A percentile compares a stretch with the other conserved stretches of the same genome.
These are phyloP conservation scores for Sporisorium exsertum DNA, from an alignment of 1,284 basidiomycete genomes.

Conservation along the genomic window DNA sequence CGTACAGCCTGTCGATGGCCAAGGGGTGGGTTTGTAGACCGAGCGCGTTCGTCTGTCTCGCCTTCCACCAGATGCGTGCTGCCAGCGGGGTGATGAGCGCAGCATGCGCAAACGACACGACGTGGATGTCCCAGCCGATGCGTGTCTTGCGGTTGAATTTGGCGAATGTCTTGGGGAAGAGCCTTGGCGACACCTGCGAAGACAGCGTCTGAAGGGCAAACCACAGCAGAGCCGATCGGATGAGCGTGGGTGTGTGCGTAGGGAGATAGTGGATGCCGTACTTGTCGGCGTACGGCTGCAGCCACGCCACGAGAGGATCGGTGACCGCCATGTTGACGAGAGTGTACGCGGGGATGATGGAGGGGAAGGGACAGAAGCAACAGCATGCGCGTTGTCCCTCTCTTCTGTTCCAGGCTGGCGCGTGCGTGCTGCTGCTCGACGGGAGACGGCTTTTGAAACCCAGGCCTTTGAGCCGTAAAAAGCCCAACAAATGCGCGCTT, in stretches of 20 bases:
- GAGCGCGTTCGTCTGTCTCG: slow-evolving; percentile 48
- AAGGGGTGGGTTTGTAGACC: slow-evolving; percentile 38
- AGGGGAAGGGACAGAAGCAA: not conserved
- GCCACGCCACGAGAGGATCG: slow-evolving; percentile 37
- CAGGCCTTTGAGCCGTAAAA: not conserved
- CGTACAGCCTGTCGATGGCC: slow-evolving; percentile 60
- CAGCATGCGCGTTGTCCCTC: not conserved
- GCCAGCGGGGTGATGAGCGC: slow-evolving; percentile 58
- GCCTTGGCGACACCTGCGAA: slow-evolving; percentile 51
- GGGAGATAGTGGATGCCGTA: slow-evolving; percentile 62
- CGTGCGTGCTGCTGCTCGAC: slow-evolving; percentile 3
- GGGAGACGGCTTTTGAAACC: not conserved
- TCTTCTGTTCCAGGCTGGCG: not conserved
- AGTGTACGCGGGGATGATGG: too few species aligned
- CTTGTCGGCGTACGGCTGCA: slow-evolving; percentile 53
- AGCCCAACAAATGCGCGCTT: not conserved
- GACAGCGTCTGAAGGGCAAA: slow-evolving; percentile 65
- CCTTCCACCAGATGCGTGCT: slow-evolving; percentile 53
- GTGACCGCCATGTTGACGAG: slow-evolving; percentile 15
- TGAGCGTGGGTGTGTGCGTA: slow-evolving; percentile 57
- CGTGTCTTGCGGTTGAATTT: slow-evolving; percentile 58
- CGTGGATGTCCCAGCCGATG: slow-evolving; percentile 69
- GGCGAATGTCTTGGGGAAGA: slow-evolving; percentile 66
- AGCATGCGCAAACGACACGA: slow-evolving; percentile 65
- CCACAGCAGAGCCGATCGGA: slow-evolving; percentile 64